Evolutionary conservation across 2,329 filamentous ascomycete species (phyloP).

Genomic region (Curvularia sp.): DNA sequence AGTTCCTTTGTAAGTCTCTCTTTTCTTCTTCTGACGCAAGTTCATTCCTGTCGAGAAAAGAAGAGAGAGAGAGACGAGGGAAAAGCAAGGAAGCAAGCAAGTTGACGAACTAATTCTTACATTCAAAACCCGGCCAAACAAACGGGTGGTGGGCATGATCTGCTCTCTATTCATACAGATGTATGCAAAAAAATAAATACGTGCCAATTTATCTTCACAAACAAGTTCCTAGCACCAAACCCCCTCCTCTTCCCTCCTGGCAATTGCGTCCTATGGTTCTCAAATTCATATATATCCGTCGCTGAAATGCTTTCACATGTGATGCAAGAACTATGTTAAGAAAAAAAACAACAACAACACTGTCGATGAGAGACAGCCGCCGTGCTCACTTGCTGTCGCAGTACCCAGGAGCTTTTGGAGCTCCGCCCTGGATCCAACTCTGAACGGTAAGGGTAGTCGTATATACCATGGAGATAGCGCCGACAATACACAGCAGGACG

Average conservation of each 20-base stretch:
- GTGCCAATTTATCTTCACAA: slow-evolving; percentile 3
- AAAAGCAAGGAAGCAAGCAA: background rate
- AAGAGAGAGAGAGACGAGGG: background rate
- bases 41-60: too few relatives aligned
- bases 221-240: background rate
- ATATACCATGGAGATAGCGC: slow-evolving; percentile 86
- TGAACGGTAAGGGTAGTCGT: slow-evolving; percentile 85
- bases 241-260: background rate
- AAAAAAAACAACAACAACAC: background rate
- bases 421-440: slow-evolving; percentile 76
- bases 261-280: background rate
- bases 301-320: slow-evolving; percentile 19
- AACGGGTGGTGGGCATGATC: too few relatives aligned
- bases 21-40: too few relatives aligned
- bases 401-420: slow-evolving; percentile 66
- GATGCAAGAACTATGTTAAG: background rate
- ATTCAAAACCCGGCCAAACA: background rate
- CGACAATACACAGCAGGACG: slow-evolving; percentile 79
- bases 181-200: too few relatives aligned
- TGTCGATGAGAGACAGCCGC: background rate
- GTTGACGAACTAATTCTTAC: background rate
- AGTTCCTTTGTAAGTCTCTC: too few relatives aligned
- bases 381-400: slow-evolving; percentile 60
- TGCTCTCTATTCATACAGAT: background rate
- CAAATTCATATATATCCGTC: slow-evolving; percentile 12